Percentiles rank a stretch among this genome's conserved stretches.
phyloP scores from a whole-genome alignment of 768 basidiomycete genomes.

The Kockovaella imperatae region DNA sequence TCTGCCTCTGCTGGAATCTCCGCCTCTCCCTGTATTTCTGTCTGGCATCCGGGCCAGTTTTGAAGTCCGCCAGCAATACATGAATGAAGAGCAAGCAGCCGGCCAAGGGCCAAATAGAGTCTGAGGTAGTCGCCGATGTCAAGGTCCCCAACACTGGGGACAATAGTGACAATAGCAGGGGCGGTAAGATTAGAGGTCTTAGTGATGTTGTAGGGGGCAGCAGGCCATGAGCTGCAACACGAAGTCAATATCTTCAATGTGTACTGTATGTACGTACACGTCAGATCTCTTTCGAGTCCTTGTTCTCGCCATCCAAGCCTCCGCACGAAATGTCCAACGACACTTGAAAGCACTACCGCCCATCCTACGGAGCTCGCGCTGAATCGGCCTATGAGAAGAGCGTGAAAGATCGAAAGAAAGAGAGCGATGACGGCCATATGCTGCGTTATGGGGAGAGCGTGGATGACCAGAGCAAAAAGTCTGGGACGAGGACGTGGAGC shows the following conservation, averaged over 20 bases:
- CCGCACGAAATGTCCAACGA: conserved; percentile 10
- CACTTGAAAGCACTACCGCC: conserved; percentile 13
- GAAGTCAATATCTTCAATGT: background rate
- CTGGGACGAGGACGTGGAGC: conserved; percentile 20
- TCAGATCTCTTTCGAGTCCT: background rate
- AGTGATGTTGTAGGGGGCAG: conserved; percentile 29
- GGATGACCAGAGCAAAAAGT: conserved; percentile 18
- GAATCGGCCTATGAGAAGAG: conserved; percentile 12
- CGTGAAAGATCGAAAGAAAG: conserved; percentile 66
- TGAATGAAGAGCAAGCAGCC: conserved; percentile 75
- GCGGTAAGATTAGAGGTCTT: conserved; percentile 56
- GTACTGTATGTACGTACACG: background rate
- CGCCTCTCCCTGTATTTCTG: conserved; percentile 12
- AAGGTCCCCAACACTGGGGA: conserved; percentile 86
- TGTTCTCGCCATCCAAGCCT: conserved; percentile 32
- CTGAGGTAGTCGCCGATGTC: conserved; percentile 88
- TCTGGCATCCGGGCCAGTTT: conserved; percentile 28
- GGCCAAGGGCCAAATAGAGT: conserved; percentile 94
- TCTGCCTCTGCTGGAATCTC: conserved; percentile 13
- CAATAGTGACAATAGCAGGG: conserved; percentile 78
- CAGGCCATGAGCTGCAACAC: background rate
- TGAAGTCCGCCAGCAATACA: conserved; percentile 68
- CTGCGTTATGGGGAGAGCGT: conserved; percentile 59
- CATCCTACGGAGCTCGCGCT: conserved; percentile 19
- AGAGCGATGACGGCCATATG: conserved; percentile 72